Evolutionary conservation across 2,329 filamentous ascomycete species (phyloP).

Genomic region (Camillea tinctor): DNA sequence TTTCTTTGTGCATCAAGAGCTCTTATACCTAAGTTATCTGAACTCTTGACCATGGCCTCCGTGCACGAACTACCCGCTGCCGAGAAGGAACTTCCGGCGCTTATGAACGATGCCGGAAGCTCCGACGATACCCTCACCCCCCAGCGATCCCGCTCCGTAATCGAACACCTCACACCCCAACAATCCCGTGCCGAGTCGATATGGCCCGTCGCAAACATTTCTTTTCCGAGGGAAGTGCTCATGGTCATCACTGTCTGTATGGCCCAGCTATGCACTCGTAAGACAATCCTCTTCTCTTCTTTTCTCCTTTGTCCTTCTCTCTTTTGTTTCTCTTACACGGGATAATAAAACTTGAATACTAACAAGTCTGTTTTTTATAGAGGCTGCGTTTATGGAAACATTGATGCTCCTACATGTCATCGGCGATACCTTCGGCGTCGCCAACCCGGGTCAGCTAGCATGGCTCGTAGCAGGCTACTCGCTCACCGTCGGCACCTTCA

Average conservation of each 20-base stretch:
- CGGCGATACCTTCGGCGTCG: conserved; percentile 38
- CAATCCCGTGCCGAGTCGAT: conserved; percentile 15
- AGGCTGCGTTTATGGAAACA: conserved; percentile 12
- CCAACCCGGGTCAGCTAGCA: conserved; percentile 38
- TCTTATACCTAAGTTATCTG: background rate
- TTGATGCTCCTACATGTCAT: conserved; percentile 39
- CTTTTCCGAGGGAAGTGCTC: conserved; percentile 8
- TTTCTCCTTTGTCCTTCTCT: too few relatives aligned
- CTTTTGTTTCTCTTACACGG: background rate
- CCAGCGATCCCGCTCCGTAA: conserved; percentile 11
- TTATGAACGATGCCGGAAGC: background rate
- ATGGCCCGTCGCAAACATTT: conserved; percentile 19
- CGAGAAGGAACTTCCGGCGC: background rate
- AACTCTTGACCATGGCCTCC: background rate
- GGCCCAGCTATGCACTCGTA: conserved; percentile 22
- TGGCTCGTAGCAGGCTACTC: conserved; percentile 48
- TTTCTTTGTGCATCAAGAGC: background rate
- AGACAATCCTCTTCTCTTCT: background rate
- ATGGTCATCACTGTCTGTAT: conserved; percentile 21
- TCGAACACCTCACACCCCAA: too few relatives aligned
- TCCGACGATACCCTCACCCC: conserved; percentile 11
- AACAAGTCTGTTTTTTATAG: conserved; percentile 3
- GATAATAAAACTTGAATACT: background rate
- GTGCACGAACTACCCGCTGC: background rate
- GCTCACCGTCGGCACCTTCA: conserved; percentile 49